phyloP scores from a whole-genome alignment of 2,329 filamentous ascomycete species.

The Penicillium sp. region DNA sequence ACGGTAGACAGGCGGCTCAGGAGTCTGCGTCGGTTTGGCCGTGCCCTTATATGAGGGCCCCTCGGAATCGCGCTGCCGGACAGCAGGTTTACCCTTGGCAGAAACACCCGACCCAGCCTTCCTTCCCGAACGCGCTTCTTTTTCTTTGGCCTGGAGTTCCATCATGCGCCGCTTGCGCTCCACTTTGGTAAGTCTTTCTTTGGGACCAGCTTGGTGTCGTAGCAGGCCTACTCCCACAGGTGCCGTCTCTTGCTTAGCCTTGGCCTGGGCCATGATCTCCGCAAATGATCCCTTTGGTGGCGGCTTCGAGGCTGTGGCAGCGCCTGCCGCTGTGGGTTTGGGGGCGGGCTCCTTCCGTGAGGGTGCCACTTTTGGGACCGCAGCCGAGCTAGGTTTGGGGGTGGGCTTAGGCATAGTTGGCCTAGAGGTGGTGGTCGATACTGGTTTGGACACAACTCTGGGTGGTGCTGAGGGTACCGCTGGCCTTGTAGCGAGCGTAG shows the following conservation, averaged over 20 bases:
- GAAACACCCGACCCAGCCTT: conserved; percentile 24
- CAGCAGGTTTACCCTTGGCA: conserved; percentile 21
- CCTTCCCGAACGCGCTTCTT: conserved; percentile 34
- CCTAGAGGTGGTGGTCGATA: conserved; percentile 7
- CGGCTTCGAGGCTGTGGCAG: conserved; percentile 36
- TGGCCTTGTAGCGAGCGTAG: conserved; percentile 19
- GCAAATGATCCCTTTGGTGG: conserved; percentile 60
- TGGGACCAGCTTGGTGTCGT: conserved; percentile 54
- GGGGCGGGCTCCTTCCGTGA: conserved; percentile 16
- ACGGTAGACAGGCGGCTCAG: conserved; percentile 35
- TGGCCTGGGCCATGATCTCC: conserved; percentile 58
- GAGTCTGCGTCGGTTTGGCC: conserved; percentile 30
- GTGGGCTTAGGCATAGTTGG: conserved; percentile 19
- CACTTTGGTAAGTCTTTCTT: conserved; percentile 56
- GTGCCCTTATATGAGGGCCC: conserved; percentile 41
- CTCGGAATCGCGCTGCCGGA: conserved; percentile 34
- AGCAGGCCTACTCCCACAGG: conserved; percentile 51
- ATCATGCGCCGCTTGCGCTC: conserved; percentile 49
- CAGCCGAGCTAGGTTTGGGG: conserved; percentile 17
- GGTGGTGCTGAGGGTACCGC: conserved; percentile 15
- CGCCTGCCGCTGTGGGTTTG: conserved; percentile 6
- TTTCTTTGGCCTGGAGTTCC: conserved; percentile 43
- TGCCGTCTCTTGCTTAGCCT: conserved; percentile 51
- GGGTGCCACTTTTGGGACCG: conserved; percentile 19
- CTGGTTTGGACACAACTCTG: conserved; percentile 20